Percentiles rank a stretch among this genome's conserved stretches.
phyloP scores from a whole-genome alignment of 2,329 filamentous ascomycete genomes.

The Calonectria honghensis region DNA sequence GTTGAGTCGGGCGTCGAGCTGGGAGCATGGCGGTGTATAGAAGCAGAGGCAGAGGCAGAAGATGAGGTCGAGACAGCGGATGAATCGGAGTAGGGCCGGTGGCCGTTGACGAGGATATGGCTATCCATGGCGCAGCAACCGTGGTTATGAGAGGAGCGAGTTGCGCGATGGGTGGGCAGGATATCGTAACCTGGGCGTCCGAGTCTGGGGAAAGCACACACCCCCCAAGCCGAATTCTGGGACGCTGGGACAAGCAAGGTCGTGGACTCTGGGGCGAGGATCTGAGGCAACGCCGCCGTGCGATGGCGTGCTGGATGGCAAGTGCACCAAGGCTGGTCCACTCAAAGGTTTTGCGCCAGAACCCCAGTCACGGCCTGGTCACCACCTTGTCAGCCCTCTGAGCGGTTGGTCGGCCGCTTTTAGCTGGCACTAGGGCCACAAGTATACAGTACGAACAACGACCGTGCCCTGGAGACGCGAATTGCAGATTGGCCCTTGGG shows the following conservation, averaged over 20 bases:
- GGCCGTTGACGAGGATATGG: slow-evolving; percentile 54
- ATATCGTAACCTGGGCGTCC: slow-evolving; percentile 54
- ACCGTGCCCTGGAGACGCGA: slow-evolving; percentile 30
- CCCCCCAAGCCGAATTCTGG: slow-evolving; percentile 31
- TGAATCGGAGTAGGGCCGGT: slow-evolving; percentile 49
- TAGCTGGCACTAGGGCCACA: slow-evolving; percentile 33
- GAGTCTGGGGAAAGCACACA: slow-evolving; percentile 48
- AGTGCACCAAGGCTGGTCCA: slow-evolving; percentile 49
- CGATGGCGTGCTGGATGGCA: slow-evolving; percentile 56
- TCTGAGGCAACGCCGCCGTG: slow-evolving; percentile 55
- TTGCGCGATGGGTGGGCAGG: slow-evolving; percentile 56
- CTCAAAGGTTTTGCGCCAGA: slow-evolving; percentile 47
- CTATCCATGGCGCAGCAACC: slow-evolving; percentile 53
- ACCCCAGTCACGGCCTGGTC: slow-evolving; percentile 47
- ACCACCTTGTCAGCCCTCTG: slow-evolving; percentile 41
- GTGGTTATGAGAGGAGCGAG: slow-evolving; percentile 46
- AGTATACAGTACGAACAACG: slow-evolving; percentile 35
- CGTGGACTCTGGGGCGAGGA: slow-evolving; percentile 41
- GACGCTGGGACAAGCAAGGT: slow-evolving; percentile 24
- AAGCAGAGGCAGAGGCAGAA: slow-evolving; percentile 41
- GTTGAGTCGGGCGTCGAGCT: slow-evolving; percentile 32
- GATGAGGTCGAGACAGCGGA: slow-evolving; percentile 44
- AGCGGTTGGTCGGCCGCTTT: slow-evolving; percentile 41
- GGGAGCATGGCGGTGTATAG: slow-evolving; percentile 52
- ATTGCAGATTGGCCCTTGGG: background rate